Conservation (phyloP, 768 basidiomycete species). For the Tricholoma terreum region DNA sequence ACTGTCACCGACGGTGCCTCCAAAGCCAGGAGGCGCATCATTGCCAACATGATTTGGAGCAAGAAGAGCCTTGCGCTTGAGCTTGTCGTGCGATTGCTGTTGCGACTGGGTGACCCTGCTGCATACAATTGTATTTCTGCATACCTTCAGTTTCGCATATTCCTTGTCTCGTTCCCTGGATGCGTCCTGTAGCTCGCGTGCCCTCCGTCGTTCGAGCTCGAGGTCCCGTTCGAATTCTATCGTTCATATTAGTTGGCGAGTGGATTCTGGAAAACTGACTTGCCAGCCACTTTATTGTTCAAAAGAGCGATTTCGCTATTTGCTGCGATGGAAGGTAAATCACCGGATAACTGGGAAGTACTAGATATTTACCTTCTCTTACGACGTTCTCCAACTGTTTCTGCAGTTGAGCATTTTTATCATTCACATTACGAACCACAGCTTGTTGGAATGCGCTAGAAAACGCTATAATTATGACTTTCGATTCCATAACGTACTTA, state of each 20-base stretch:
- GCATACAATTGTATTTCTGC: background rate
- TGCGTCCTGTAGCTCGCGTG: conserved; percentile 69
- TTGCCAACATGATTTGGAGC: conserved; percentile 32
- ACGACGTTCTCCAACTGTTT: conserved; percentile 85
- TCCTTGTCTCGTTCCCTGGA: conserved; percentile 80
- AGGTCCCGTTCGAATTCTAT: conserved; percentile 78
- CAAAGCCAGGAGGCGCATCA: conserved; percentile 15
- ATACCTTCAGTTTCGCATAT: conserved; percentile 81
- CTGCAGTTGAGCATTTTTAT: conserved; percentile 78
- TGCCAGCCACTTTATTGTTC: conserved; percentile 66
- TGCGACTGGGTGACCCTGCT: background rate
- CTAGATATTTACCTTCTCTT: conserved; percentile 65
- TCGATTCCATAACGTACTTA: conserved; percentile 22
- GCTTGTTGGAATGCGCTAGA: conserved; percentile 80
- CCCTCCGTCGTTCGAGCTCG: conserved; percentile 73
- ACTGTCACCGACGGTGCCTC: conserved; percentile 6
- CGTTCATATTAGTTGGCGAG: background rate
- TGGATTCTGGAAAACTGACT: conserved; percentile 6
- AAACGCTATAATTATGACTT: background rate
- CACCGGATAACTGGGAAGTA: background rate
- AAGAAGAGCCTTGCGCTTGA: conserved; percentile 78
- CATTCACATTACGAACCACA: conserved; percentile 74
- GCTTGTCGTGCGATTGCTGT: conserved; percentile 75
- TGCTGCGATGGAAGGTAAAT: conserved; percentile 38
- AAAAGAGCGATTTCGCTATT: conserved; percentile 74